Evolutionary conservation across 257 asterid genomes (phyloP).

Genomic region (Ligustrum vulgare): DNA sequence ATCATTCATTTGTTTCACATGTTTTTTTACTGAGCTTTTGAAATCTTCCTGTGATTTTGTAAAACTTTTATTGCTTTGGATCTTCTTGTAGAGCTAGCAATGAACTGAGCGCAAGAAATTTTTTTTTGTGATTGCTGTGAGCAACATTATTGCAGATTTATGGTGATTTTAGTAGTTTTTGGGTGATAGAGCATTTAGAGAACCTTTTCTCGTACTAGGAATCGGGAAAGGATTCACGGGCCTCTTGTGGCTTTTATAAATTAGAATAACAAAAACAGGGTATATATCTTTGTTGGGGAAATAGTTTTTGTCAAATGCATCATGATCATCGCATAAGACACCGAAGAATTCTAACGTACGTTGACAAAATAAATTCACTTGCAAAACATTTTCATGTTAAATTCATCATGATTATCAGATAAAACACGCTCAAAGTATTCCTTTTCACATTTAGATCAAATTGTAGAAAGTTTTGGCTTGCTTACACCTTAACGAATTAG

Average conservation of each 20-base stretch:
- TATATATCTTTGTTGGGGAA: neutral
- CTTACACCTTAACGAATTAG: no score
- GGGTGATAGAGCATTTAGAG: neutral
- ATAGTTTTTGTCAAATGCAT: neutral
- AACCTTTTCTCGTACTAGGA: neutral
- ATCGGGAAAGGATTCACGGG: neutral
- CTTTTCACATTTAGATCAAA: no score
- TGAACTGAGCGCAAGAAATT: neutral
- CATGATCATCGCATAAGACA: neutral
- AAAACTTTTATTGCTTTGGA: neutral
- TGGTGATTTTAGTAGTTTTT: conserved; percentile 5
- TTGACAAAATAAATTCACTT: neutral
- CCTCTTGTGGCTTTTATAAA: neutral
- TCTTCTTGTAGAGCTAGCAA: neutral
- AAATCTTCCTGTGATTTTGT: neutral
- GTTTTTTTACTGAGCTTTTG: neutral
- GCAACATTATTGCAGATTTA: neutral
- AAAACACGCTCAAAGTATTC: neutral
- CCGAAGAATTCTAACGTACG: neutral
- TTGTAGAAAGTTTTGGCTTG: no score
- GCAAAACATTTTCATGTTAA: neutral
- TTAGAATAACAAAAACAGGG: neutral
- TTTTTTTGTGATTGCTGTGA: conserved; percentile 22
- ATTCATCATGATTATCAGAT: neutral
- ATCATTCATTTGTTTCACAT: conserved; percentile 5